These are phyloP conservation scores for Macrophomina tecta DNA, from an alignment of 2,329 filamentous ascomycete genomes.

Conservation along the genomic window DNA sequence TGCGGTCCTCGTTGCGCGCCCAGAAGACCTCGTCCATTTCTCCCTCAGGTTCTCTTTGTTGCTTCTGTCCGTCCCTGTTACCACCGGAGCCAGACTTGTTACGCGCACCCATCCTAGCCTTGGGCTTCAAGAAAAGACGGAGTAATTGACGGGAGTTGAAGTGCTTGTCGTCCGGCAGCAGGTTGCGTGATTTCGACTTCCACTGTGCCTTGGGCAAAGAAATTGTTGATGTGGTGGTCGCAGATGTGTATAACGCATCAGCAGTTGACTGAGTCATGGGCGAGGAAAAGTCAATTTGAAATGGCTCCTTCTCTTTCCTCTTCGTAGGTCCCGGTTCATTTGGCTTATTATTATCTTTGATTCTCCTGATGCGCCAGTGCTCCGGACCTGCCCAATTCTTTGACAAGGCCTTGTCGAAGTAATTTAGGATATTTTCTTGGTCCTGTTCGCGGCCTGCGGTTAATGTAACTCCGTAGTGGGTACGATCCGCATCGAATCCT, in stretches of 20 bases:
- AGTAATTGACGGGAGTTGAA: conserved; percentile 94
- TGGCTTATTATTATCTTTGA: conserved; percentile 75
- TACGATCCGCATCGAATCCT: conserved; percentile 68
- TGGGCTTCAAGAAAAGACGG: conserved; percentile 92
- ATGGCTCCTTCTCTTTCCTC: conserved; percentile 94
- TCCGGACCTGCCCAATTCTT: conserved; percentile 99
- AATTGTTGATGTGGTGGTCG: conserved; percentile 79
- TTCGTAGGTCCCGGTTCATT: conserved; percentile 62
- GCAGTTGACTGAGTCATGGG: conserved; percentile 74
- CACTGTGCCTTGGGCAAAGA: conserved; percentile 91
- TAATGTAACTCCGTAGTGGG: conserved; percentile 81
- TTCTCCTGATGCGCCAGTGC: conserved; percentile 95
- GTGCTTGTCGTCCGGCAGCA: conserved; percentile 96
- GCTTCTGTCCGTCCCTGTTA: conserved; percentile 31
- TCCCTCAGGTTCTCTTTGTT: conserved; percentile 63
- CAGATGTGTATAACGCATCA: conserved; percentile 80
- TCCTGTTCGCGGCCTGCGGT: conserved; percentile 70
- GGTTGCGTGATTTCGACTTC: conserved; percentile 90
- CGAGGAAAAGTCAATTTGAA: conserved; percentile 88
- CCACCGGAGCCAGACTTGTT: conserved; percentile 45
- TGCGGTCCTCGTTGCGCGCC: conserved; percentile 59
- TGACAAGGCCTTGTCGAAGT: conserved; percentile 94
- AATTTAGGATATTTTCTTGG: conserved; percentile 95
- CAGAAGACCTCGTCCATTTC: conserved; percentile 97
- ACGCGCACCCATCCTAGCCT: conserved; percentile 77